phyloP scores from a whole-genome alignment of 495 filamentous ascomycete species.

The Chaetomidium leptoderma region DNA sequence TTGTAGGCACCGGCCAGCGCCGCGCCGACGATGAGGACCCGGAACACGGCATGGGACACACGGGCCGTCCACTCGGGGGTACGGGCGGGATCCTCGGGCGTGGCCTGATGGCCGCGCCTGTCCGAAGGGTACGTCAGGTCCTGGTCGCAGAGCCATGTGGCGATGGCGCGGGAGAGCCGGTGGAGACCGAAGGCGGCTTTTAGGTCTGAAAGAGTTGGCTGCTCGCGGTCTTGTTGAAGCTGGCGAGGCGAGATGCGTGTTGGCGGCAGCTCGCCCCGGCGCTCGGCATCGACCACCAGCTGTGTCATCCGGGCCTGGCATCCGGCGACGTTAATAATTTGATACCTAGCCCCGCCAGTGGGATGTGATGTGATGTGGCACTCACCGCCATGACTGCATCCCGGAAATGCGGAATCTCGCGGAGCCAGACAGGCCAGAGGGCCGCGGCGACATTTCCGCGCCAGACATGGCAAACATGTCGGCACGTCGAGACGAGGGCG shows the following conservation, averaged over 20 bases:
- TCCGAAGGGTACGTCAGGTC: not conserved
- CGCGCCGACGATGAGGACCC: not conserved
- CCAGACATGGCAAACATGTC: not conserved
- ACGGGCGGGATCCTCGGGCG: not conserved
- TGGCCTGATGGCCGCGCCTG: too few species aligned
- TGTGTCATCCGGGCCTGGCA: not conserved
- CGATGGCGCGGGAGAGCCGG: not conserved
- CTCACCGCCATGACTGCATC: not conserved
- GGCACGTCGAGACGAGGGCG: not conserved
- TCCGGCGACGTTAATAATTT: not conserved
- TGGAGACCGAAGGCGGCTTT: not conserved
- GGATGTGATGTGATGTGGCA: not conserved
- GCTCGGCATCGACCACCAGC: not conserved
- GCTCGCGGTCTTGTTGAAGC: not conserved
- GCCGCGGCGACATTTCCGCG: not conserved
- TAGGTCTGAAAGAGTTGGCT: not conserved
- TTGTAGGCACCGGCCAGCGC: not conserved
- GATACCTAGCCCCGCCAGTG: not conserved
- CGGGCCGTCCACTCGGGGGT: not conserved
- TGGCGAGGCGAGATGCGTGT: not conserved
- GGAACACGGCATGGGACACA: not conserved
- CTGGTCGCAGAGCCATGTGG: not conserved
- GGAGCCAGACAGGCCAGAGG: conserved; percentile 2
- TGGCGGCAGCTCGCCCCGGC: conserved; percentile 1
- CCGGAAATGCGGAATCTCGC: not conserved